These are phyloP conservation scores for Abrus pulchellus DNA, from an alignment of 306 rosid species.

Conservation along the genomic window DNA sequence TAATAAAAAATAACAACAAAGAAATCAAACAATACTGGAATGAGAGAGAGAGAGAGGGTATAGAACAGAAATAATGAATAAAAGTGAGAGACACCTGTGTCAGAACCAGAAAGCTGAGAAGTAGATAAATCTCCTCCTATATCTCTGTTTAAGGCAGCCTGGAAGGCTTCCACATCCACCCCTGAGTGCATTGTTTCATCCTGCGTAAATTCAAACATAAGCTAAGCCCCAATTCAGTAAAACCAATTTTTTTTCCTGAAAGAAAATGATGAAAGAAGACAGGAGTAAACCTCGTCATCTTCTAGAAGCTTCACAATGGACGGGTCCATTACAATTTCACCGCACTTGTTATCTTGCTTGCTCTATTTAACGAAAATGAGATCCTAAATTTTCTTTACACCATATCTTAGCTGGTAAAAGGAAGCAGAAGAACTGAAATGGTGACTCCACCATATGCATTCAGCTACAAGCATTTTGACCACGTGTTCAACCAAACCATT, in stretches of 20 bases:
- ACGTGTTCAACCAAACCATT: background rate
- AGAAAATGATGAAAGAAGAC: background rate
- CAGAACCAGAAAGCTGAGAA: conserved; percentile 66
- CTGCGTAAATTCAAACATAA: conserved; percentile 49
- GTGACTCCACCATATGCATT: background rate
- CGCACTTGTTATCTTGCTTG: conserved; percentile 4
- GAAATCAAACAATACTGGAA: background rate
- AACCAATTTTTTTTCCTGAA: background rate
- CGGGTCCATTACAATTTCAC: conserved; percentile 67
- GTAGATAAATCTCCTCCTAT: conserved; percentile 69
- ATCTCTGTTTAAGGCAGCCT: conserved; percentile 84
- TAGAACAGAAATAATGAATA: background rate
- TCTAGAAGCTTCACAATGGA: conserved; percentile 86
- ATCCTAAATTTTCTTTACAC: background rate
- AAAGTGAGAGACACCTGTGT: conserved; percentile 51
- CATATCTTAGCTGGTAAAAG: conserved; percentile 28
- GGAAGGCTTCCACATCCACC: conserved; percentile 87
- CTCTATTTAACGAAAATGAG: conserved; percentile 11
- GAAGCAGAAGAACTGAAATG: conserved; percentile 35
- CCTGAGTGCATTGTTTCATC: conserved; percentile 91
- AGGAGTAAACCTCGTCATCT: conserved; percentile 75
- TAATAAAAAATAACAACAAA: background rate
- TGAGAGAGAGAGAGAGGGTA: background rate
- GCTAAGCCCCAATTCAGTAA: background rate
- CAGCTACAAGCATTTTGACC: conserved; percentile 1